These are phyloP conservation scores for Polychytrium aggregatum DNA, from an alignment of 192 early-diverging fungal species.

Conservation along the genomic window DNA sequence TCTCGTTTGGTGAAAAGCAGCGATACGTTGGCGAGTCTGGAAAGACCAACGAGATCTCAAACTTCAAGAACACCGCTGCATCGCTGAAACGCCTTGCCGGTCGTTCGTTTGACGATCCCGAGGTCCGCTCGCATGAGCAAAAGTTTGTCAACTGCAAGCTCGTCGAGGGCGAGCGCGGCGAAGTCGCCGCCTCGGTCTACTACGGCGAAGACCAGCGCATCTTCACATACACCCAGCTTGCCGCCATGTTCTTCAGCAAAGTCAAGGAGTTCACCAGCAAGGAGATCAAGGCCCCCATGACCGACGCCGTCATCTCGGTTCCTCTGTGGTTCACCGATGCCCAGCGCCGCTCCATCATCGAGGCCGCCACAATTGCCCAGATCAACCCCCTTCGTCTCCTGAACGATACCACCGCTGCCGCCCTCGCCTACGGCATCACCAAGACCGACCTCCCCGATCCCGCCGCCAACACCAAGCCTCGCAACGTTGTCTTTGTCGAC, in stretches of 20 bases:
- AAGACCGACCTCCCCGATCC: conserved; percentile 90
- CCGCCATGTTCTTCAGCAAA: conserved; percentile 89
- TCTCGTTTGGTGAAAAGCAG: conserved; percentile 91
- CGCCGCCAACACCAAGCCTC: conserved; percentile 58
- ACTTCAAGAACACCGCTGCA: conserved; percentile 92
- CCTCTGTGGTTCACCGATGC: conserved; percentile 92
- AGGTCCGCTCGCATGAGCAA: conserved; percentile 72
- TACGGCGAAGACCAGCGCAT: conserved; percentile 64
- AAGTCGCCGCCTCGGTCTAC: conserved; percentile 66
- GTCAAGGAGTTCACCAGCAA: conserved; percentile 77
- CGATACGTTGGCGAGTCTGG: conserved; percentile 90
- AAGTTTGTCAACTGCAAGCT: conserved; percentile 74
- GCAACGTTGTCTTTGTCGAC: conserved; percentile 88
- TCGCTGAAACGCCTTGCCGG: conserved; percentile 87
- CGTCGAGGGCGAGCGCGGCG: conserved; percentile 62
- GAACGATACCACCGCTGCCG: conserved; percentile 86
- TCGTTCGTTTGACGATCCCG: conserved; percentile 73
- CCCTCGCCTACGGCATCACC: conserved; percentile 97
- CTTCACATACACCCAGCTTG: conserved; percentile 82
- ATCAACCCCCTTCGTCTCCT: conserved; percentile 84
- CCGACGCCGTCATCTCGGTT: conserved; percentile 87
- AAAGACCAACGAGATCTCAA: conserved; percentile 85
- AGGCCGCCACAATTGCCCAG: conserved; percentile 77
- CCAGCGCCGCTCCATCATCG: conserved; percentile 78
- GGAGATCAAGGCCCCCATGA: conserved; percentile 75